Conservation (phyloP, 108 stramenopile species). For the Thalassiosira profunda region DNA sequence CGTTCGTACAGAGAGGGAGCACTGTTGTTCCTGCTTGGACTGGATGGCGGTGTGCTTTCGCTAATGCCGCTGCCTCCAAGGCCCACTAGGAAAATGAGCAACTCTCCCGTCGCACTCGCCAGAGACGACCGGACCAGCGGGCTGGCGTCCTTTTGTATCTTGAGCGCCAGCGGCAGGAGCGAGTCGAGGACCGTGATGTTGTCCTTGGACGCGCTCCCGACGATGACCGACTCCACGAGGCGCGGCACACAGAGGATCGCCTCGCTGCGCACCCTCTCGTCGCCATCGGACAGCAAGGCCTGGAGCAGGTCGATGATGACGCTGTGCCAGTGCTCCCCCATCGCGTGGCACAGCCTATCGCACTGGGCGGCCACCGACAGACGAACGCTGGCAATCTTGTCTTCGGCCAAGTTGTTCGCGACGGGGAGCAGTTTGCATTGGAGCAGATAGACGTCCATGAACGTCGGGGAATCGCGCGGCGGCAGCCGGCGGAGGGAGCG, state of each 20-base stretch:
- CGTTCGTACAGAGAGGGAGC: conserved; percentile 22
- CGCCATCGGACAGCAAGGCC: conserved; percentile 77
- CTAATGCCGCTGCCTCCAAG: conserved; percentile 46
- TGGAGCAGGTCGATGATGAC: conserved; percentile 91
- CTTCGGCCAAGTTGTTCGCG: conserved; percentile 89
- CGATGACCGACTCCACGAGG: conserved; percentile 62
- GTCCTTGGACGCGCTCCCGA: conserved; percentile 23
- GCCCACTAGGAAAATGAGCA: conserved; percentile 83
- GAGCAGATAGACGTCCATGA: conserved; percentile 89
- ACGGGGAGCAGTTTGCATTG: conserved; percentile 93
- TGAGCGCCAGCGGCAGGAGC: conserved; percentile 77
- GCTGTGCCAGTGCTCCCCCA: conserved; percentile 92
- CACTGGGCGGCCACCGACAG: conserved; percentile 91
- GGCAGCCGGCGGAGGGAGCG: conserved; percentile 81
- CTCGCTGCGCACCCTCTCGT: conserved; percentile 86
- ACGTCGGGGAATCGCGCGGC: conserved; percentile 79
- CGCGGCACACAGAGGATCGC: conserved; percentile 90
- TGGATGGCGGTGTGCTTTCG: conserved; percentile 20
- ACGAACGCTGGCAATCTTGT: conserved; percentile 80
- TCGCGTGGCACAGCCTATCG: conserved; percentile 82
- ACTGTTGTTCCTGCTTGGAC: conserved; percentile 27
- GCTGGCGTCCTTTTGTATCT: conserved; percentile 77
- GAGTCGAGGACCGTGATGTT: conserved; percentile 79
- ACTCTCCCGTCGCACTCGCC: conserved; percentile 85
- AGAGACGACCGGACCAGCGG: conserved; percentile 75